phyloP scores from a whole-genome alignment of 805 yeast genomes.

The Priceomyces fermenticarens region DNA sequence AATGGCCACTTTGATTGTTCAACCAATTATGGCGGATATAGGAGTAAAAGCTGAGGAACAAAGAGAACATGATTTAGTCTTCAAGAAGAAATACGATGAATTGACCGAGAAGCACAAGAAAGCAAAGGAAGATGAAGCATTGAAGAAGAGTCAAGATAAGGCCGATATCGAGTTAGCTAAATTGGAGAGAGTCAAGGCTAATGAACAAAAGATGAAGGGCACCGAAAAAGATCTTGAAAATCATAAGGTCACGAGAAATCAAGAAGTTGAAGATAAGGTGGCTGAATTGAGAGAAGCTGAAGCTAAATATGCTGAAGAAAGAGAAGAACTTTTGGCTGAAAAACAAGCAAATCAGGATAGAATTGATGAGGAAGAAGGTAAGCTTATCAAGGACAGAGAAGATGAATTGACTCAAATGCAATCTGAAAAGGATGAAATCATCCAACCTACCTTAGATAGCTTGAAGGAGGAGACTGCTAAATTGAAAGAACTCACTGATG shows the following conservation, averaged over 20 bases:
- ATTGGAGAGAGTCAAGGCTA: conserved; percentile 27
- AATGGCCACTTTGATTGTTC: conserved; percentile 75
- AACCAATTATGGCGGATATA: conserved; percentile 79
- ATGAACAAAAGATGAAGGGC: conserved; percentile 28
- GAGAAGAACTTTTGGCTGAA: conserved; percentile 42
- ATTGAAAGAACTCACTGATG: conserved; percentile 48
- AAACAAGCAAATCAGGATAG: conserved; percentile 46
- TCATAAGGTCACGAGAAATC: conserved; percentile 27
- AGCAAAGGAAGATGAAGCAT: conserved; percentile 26
- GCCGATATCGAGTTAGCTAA: conserved; percentile 35
- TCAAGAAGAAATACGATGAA: conserved; percentile 33
- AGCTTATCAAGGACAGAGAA: conserved; percentile 42
- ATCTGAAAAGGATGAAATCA: conserved; percentile 49
- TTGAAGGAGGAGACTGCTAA: conserved; percentile 48
- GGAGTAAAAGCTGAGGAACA: conserved; percentile 66
- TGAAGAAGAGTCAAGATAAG: conserved; percentile 30
- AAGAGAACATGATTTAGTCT: conserved; percentile 45
- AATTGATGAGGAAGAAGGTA: conserved; percentile 42
- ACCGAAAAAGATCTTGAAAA: conserved; percentile 27
- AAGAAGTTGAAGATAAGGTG: conserved; percentile 28
- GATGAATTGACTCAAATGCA: conserved; percentile 48
- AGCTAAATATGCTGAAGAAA: conserved; percentile 36
- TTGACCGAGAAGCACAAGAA: conserved; percentile 28
- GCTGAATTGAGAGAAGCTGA: conserved; percentile 33
- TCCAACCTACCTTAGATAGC: conserved; percentile 55